These are phyloP conservation scores for Passiflora organensis DNA, from an alignment of 345 rosid genomes.

Conservation along the genomic window DNA sequence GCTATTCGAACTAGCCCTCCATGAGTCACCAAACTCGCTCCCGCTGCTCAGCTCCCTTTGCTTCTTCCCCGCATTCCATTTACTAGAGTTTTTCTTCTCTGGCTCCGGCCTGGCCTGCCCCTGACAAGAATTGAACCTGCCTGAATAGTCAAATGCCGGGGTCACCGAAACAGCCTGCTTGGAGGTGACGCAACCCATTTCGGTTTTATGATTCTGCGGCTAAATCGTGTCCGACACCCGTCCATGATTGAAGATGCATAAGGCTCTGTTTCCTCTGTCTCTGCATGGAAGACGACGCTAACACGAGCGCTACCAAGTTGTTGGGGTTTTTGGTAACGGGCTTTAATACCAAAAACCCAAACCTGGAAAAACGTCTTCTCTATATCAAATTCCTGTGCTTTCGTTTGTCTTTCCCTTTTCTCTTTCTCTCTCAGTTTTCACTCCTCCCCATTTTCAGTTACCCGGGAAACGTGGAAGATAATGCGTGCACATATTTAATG, in stretches of 20 bases:
- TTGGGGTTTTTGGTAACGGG: no score
- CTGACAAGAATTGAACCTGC: constrained; percentile 39
- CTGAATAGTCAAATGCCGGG: constrained; percentile 77
- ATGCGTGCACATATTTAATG: no score
- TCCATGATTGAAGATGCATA: no score
- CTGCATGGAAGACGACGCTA: neutral
- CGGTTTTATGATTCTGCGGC: neutral
- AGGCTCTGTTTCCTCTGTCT: neutral
- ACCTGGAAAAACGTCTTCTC: no score
- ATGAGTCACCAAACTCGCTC: constrained; percentile 70
- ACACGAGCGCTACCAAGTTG: neutral
- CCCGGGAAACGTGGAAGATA: no score
- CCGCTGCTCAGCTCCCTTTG: constrained; percentile 35
- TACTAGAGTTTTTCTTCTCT: constrained; percentile 2
- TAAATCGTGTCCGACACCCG: neutral
- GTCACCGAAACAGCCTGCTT: constrained; percentile 91
- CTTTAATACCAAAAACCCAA: no score
- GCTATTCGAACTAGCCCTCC: constrained; percentile 58
- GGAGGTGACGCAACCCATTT: constrained; percentile 95
- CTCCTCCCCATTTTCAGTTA: no score
- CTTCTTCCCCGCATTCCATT: constrained; percentile 22
- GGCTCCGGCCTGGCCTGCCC: constrained; percentile 21
- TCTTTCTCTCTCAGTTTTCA: no score
- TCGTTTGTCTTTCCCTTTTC: no score
- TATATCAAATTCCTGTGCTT: no score